phyloP scores from a whole-genome alignment of 371 early-diverging fungal species.

The Entomophthora muscae region DNA sequence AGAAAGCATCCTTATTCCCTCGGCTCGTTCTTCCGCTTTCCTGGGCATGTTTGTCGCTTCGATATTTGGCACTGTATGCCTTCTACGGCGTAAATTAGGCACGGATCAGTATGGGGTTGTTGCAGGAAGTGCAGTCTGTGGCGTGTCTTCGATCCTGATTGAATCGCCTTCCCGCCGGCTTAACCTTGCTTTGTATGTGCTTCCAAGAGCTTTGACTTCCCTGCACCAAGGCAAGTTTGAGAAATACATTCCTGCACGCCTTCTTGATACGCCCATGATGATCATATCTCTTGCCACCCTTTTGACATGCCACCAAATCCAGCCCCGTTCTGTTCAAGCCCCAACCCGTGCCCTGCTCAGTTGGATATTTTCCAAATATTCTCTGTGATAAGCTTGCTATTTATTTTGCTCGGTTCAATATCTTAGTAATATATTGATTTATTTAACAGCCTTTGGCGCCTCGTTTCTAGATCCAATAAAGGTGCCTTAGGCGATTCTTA shows the following conservation, averaged over 20 bases:
- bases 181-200: not conserved
- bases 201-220: not conserved
- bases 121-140: not conserved
- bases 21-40: conserved; percentile 1
- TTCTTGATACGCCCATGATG: not conserved
- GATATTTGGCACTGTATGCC: not conserved
- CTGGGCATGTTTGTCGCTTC: not conserved
- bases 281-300: not conserved
- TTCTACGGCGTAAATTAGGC: not conserved
- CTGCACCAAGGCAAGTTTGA: not conserved
- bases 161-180: conserved; percentile 1
- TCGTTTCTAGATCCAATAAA: too few relatives aligned
- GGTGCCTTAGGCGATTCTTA: too few relatives aligned
- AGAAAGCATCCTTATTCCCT: not conserved
- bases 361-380: not conserved
- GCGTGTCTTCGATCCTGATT: not conserved
- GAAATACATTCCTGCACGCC: not conserved
- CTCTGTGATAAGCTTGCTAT: not conserved
- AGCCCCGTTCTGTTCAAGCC: not conserved
- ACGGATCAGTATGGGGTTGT: not conserved
- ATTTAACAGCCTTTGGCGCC: too few relatives aligned
- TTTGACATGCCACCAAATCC: not conserved
- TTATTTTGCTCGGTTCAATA: too few relatives aligned
- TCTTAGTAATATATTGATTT: too few relatives aligned
- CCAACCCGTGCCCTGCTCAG: not conserved